These are phyloP conservation scores for Sequoia sempervirens DNA, from an alignment of 75 land plant species.

Conservation along the genomic window DNA sequence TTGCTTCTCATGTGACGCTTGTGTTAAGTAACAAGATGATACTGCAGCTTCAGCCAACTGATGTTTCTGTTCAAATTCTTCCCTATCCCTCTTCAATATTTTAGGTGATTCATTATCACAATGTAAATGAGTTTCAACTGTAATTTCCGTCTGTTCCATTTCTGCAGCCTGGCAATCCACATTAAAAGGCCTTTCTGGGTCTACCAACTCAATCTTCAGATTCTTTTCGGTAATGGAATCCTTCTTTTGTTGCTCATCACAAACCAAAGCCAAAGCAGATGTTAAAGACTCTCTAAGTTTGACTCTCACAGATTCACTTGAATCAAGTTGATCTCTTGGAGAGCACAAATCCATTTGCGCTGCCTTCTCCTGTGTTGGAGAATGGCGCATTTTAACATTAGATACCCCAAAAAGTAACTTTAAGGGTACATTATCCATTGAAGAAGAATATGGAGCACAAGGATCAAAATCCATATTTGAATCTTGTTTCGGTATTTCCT, in stretches of 20 bases:
- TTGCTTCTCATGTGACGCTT: neutral
- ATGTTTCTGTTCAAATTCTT: conserved; percentile 18
- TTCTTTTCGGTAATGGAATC: conserved; percentile 2
- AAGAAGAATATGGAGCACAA: conserved; percentile 10
- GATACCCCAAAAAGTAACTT: conserved; percentile 10
- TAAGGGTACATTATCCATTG: conserved; percentile 10
- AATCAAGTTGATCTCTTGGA: conserved; percentile 22
- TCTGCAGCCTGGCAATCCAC: neutral
- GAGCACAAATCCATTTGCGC: conserved; percentile 10
- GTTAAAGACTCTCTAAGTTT: conserved; percentile 81
- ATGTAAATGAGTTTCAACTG: neutral
- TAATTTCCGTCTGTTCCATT: neutral
- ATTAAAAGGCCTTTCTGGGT: neutral
- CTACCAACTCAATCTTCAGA: neutral
- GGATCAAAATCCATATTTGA: conserved; percentile 3
- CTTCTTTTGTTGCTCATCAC: conserved; percentile 18
- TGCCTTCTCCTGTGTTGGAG: conserved; percentile 4
- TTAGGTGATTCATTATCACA: neutral
- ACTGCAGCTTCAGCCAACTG: conserved; percentile 24
- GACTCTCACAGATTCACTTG: conserved; percentile 51
- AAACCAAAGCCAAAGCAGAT: conserved; percentile 51
- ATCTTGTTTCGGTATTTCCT: neutral
- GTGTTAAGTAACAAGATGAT: conserved; percentile 9
- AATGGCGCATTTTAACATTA: neutral
- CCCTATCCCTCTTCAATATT: conserved; percentile 8